These are phyloP conservation scores for Zygotorulaspora chibaensis DNA, from an alignment of 805 yeast species.

Conservation along the genomic window DNA sequence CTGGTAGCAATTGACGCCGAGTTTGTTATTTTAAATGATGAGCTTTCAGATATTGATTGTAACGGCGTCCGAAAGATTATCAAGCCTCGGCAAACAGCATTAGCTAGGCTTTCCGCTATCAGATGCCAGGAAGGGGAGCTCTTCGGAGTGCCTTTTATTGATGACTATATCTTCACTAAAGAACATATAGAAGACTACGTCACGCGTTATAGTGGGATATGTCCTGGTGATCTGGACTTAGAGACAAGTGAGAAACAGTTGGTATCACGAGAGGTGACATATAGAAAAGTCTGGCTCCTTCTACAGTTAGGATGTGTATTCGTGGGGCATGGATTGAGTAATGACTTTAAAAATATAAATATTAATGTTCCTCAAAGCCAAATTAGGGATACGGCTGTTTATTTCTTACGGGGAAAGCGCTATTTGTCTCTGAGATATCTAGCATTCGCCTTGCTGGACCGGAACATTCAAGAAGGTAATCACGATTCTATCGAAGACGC, in stretches of 20 bases:
- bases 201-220: conserved; percentile 91
- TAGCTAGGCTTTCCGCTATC: conserved; percentile 86
- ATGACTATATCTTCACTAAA: conserved; percentile 80
- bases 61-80: conserved; percentile 67
- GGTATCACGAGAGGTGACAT: conserved; percentile 77
- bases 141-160: conserved; percentile 79
- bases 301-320: conserved; percentile 85
- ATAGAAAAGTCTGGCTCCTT: conserved; percentile 84
- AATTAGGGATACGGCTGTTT: conserved; percentile 85
- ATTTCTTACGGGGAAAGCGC: conserved; percentile 70
- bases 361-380: conserved; percentile 81
- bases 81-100: conserved; percentile 67
- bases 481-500: conserved; percentile 99
- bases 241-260: conserved; percentile 57
- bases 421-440: conserved; percentile 79
- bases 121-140: conserved; percentile 63
- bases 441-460: conserved; percentile 71
- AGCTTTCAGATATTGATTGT: conserved; percentile 69
- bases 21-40: conserved; percentile 78
- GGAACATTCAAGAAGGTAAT: conserved; percentile 82
- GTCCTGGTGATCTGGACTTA: conserved; percentile 84
- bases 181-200: conserved; percentile 75
- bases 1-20: conserved; percentile 95
- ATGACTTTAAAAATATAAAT: conserved; percentile 91
- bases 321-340: conserved; percentile 89